Evolutionary conservation across 305 asterid genomes (phyloP).

Genomic region (Caryopteris hybrid): DNA sequence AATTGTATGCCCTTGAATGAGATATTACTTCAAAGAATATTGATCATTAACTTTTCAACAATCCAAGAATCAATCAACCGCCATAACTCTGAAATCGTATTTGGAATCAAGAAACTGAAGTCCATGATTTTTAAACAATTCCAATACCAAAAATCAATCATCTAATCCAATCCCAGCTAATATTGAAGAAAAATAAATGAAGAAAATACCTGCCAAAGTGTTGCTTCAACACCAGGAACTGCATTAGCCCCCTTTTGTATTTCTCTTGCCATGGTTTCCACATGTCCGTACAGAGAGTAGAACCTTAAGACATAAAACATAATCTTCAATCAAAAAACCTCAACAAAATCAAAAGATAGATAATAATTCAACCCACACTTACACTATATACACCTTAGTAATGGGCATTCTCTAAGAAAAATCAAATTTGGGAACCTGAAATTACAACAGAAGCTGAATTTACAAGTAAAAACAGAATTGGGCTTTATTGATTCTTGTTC

Average conservation of each 20-base stretch:
- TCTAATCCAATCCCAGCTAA: background rate
- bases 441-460: background rate
- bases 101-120: background rate
- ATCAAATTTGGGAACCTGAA: background rate
- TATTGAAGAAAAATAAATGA: background rate
- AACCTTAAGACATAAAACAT: constrained; percentile 35
- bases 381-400: constrained; percentile 74
- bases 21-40: no score
- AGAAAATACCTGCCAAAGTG: constrained; percentile 72
- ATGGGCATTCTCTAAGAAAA: constrained; percentile 22
- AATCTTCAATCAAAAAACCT: background rate
- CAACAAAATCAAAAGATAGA: background rate
- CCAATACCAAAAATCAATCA: background rate
- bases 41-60: background rate
- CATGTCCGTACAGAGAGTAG: constrained; percentile 83
- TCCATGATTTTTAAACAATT: background rate
- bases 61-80: background rate
- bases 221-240: constrained; percentile 80
- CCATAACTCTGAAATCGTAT: background rate
- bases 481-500: background rate
- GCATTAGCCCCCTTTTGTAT: constrained; percentile 72
- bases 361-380: constrained; percentile 24
- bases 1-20: no score
- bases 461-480: background rate
- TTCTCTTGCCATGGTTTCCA: constrained; percentile 83